Evolutionary conservation across 176 grass and related monocot genomes (phyloP), one percentile per base, ranked within the genome.

Genomic region (Juncus inflexus): DNA sequence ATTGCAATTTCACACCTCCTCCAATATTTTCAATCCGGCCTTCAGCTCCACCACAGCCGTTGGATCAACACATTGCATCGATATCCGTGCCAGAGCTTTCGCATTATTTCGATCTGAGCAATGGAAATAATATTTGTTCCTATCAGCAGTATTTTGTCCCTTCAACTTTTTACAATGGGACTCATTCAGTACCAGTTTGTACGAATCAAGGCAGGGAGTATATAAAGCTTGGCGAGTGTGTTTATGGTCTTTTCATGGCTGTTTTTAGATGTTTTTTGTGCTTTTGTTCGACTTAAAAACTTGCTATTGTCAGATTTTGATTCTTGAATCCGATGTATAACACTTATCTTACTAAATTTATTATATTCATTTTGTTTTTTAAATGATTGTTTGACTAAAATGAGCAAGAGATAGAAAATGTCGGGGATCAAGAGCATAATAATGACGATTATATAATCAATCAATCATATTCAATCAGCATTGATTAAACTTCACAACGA

Each of bases 81-180:
- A 35, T 69, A 52, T 35, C 42, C 12, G 13, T 37, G 4, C 54
- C 19, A 8, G 49, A 52, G 12, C 7, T 52, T 52, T 52, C 59
- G 40, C 36, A 28, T 62, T 12, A 8, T 58, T 50, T 50, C 35
- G 37, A 40, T 47, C 40, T 52, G 3, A 43, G 40, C 55, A 35
- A 55, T 45, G 50, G 13, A 7, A 28, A 41, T 50, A 60, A 12
- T 13, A 35, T 6, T 14, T 13, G 56, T 77, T 77, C 74, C 9
- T 78, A 78, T 62, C 75, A 78, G 43, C 75, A 70, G 53, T 78
- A 78, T 42, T 70, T 70, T 61, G 75, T 70, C 40, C 56, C 75
- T 52, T 78, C 42, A 40, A 55, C 75, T 52, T 12, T 35, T 2
- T 78, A 70, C 8, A 40, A n/a, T 69, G 56, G 40, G n/a, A 52